Evolutionary conservation across 164 flowering plant species (phyloP), one percentile per base, ranked within the genome.

Genomic region (Brasenia schreberi): DNA sequence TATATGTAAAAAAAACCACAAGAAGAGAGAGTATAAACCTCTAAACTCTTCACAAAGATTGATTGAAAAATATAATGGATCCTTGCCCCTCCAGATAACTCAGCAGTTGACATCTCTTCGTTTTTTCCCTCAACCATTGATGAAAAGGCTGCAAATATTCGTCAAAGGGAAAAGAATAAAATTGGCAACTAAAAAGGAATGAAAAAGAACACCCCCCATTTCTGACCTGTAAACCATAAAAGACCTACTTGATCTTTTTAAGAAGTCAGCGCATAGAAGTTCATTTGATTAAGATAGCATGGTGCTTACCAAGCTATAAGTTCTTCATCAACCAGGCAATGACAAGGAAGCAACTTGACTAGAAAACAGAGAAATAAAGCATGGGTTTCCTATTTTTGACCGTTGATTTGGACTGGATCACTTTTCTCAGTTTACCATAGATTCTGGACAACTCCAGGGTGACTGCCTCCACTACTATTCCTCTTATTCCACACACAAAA

Each of bases 81-180:
- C 42, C 98, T 77, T 61, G 98, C 97, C 70, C 98, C 98, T 64
- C 99, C 99, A 66, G 94, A 88, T 17, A 95, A 84, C 82, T 89
- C 97, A 52, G 88, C 71, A 66, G 97, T 92, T 59, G 99, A 85
- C 90, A 89, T 87, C 68, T 85, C 94, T 72, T 88, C 90, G 78
- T 82, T 89, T 76, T 89, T 92, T 16, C 99, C 99, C 68, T 90
- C 99, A 44, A 95, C 87, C 90, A 84, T 85, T 42, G 97, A 82
- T 63, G 89, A 76, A 75, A 88, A 92, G 62, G 92, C 97, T 92
- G 92, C 68, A 75, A 60, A 17, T 60, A 60, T n/a, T 60, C 7
- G 49, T 66, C 64, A 79, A 23, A 64, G 75, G 19, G 33, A n/a
- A 43, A 53, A 71, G 27, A 17, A 43, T 67, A 43, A 72, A 66